Base-by-base conservation (phyloP, 1,284 basidiomycete genomes). In the Trichosporon sp. region DNA sequence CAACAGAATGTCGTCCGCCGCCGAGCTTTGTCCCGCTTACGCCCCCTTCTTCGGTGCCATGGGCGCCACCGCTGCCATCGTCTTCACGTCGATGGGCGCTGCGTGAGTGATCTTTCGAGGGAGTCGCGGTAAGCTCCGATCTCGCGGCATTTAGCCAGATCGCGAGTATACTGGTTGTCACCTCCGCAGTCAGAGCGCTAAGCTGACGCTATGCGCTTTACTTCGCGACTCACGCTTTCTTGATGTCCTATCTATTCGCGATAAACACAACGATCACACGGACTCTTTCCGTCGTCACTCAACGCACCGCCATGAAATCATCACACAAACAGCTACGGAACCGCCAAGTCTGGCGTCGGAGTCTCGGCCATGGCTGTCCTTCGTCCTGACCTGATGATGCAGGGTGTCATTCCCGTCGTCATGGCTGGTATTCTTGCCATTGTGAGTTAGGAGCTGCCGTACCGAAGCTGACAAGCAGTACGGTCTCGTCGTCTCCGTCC, bases 391-490 rank as follows among this genome's bases (percentile, higher is more conserved):
- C 84, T 92, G 73, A 92, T 94, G 89, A 93, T 94, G 90, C 91
- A 85, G 86, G 95, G 90, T 85, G 89, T 93, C 68, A 89, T 98
- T 69, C 95, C 95, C 61, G 95, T 98, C 79, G 90, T 99, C 82
- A 98, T 99, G 95, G 93, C 95, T 84, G 95, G 95, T 93, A 98
- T 99, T 84, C 95, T 96, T 82, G 93, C 90, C 78, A 91, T 94
- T 71, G 80, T 81, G 58, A 68, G 78, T 33, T 37, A 5, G 21
- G n/a, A 10, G 3, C 8, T 36, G 19, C 3, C 27, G 54, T 13
- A n/a, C 21, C 21, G 25, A 21, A 46, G 36, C 61, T 61, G 33
- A 67, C 32, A 11, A 19, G 11, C 64, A 81, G 79, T 97, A 97
- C 81, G 94, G 93, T 74, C 87, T 96, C 68, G 93, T 96, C 79